Evolutionary conservation across 192 early-diverging fungal genomes (phyloP), one percentile per base, ranked within the genome.

Genomic region (Oehlia diaphana): DNA sequence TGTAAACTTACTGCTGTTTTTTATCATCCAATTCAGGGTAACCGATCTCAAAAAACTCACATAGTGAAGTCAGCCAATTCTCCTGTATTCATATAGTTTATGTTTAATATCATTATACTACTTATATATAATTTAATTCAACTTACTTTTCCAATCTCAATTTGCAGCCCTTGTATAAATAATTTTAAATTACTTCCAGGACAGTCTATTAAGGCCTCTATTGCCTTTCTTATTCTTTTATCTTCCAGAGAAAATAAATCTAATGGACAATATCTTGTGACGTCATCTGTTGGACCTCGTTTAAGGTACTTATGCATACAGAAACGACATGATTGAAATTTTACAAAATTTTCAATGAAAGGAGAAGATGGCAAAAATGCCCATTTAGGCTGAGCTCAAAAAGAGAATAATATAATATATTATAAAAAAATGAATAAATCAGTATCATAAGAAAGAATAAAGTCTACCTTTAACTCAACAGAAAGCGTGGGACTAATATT

Each of bases 281-380:
- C 10, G 9, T 47, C 42, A 44, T 44, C 9, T 44, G 42, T 35
- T n/a, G 63, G 13, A 12, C 80, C 79, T 13, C 69, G 80, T 81
- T 94, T 92, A 14, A 72, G 79, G 44, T 88, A 77, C 75, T 94
- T 89, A 72, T 95, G 89, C 93, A 95, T 93, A 82, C 94, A 95
- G 80, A 90, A 93, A 5, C 92, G 90, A 70, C 94, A 95, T 13
- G 89, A 89, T 16, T 84, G 83, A 19, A 72, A 80, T 78, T 93
- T 94, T 42, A 89, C 85, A 19, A 68, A 79, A 31, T 84, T 73
- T 19, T 82, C 73, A 16, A 92, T 84, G 26, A 74, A 79, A 35
- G 72, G 19, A 3, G 91, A 88, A 12, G 49, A 77, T 12, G 91
- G 88, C 16, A 94, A 78, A 70, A 92, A 93, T 21, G 91, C 92